Percentiles rank a stretch among this genome's conserved stretches.
Evolutionary conservation across 768 basidiomycete genomes (phyloP).

Genomic region (Kwoniella heveanensis): DNA sequence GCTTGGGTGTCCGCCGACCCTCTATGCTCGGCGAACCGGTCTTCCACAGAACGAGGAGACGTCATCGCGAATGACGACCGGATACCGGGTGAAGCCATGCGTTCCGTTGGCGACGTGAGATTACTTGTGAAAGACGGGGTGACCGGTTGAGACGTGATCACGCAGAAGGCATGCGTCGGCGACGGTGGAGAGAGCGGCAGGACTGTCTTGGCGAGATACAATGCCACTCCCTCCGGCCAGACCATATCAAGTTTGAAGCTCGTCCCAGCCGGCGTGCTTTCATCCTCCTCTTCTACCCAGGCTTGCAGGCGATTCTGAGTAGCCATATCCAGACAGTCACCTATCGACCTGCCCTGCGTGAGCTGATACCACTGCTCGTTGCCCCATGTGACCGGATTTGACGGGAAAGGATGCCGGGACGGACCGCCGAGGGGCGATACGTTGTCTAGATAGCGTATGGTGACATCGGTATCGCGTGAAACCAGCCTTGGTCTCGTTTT

Average conservation of each 20-base stretch:
- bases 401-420: conserved; percentile 13
- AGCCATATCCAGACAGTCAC: conserved; percentile 30
- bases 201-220: conserved; percentile 35
- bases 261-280: background rate
- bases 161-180: conserved; percentile 36
- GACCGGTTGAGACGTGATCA: conserved; percentile 41
- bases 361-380: conserved; percentile 46
- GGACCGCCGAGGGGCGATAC: conserved; percentile 33
- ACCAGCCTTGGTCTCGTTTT: conserved; percentile 29
- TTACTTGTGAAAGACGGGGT: background rate
- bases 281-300: conserved; percentile 40
- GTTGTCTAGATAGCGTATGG: conserved; percentile 36
- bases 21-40: background rate
- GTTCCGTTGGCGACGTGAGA: conserved; percentile 13
- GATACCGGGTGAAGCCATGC: background rate
- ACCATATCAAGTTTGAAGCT: conserved; percentile 30
- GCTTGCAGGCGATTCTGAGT: conserved; percentile 29
- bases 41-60: background rate
- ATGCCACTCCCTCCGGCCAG: conserved; percentile 6
- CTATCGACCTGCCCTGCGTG: conserved; percentile 31
- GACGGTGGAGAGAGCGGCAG: conserved; percentile 38
- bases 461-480: conserved; percentile 45
- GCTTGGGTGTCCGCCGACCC: background rate
- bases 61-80: conserved; percentile 5
- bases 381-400: conserved; percentile 32